phyloP scores from a whole-genome alignment of 228 moss, liverwort and hornwort species.

The Sphagnum magellanicum region DNA sequence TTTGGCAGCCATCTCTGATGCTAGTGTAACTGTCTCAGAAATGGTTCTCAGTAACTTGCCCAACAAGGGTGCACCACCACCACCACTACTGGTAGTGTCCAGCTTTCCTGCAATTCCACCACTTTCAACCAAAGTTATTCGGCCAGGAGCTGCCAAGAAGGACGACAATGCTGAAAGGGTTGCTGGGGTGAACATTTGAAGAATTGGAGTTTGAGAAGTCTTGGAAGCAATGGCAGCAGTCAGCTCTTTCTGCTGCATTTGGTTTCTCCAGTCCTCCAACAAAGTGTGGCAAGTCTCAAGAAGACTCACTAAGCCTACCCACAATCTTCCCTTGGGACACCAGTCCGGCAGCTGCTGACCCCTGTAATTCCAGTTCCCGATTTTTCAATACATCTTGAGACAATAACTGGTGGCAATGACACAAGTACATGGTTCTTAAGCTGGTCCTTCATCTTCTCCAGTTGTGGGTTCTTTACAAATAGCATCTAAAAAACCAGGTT shows the following conservation, averaged over 20 bases:
- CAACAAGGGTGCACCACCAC: constrained; percentile 31
- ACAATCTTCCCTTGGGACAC: constrained; percentile 65
- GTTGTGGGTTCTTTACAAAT: too few species aligned
- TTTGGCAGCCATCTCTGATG: constrained; percentile 23
- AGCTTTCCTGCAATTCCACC: constrained; percentile 32
- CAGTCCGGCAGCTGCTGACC: constrained; percentile 72
- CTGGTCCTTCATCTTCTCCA: too few species aligned
- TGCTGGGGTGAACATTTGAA: constrained; percentile 48
- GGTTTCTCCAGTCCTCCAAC: constrained; percentile 21
- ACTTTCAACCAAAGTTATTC: constrained; percentile 44
- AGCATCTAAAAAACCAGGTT: too few species aligned
- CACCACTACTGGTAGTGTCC: constrained; percentile 3
- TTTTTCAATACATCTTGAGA: constrained; percentile 5
- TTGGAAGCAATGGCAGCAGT: constrained; percentile 14
- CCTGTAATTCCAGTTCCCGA: constrained; percentile 28
- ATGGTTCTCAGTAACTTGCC: constrained; percentile 35
- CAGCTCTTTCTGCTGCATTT: constrained; percentile 14
- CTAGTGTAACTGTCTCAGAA: constrained; percentile 26
- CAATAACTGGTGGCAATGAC: background rate
- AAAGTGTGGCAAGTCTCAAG: constrained; percentile 46
- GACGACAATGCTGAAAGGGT: constrained; percentile 43
- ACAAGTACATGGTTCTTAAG: too few species aligned
- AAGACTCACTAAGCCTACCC: constrained; percentile 55
- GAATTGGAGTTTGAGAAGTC: constrained; percentile 23
- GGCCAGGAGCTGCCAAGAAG: constrained; percentile 49